Evolutionary conservation across 208 protist genomes (phyloP).

Genomic region (Leishmania tarentolae): DNA sequence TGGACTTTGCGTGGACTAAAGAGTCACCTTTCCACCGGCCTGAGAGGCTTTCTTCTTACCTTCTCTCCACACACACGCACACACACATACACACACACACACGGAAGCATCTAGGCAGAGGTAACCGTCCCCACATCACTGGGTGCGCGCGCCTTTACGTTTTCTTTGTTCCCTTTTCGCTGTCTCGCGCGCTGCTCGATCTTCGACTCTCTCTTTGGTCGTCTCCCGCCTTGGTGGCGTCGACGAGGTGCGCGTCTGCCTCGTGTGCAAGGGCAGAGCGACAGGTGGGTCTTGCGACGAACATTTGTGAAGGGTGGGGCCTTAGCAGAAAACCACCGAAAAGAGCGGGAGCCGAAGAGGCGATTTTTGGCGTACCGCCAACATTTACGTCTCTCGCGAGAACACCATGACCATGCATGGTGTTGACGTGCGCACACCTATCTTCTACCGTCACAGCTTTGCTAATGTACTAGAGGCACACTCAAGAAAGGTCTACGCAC

Average conservation of each 20-base stretch:
- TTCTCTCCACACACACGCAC: not conserved
- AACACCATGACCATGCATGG: slow-evolving; percentile 10
- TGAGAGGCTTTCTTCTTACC: no score
- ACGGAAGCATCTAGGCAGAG: not conserved
- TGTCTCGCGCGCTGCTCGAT: not conserved
- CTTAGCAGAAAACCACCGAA: not conserved
- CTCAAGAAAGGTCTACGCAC: slow-evolving; percentile 40
- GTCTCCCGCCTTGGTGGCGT: not conserved
- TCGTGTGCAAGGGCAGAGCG: not conserved
- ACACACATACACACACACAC: not conserved
- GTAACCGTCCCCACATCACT: not conserved
- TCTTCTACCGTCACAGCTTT: slow-evolving; percentile 55
- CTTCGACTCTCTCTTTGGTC: not conserved
- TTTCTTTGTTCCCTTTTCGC: not conserved
- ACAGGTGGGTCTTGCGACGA: not conserved
- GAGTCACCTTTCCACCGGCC: no score
- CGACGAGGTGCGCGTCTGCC: not conserved
- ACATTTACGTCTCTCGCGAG: not conserved
- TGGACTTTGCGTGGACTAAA: no score
- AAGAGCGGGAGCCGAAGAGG: not conserved
- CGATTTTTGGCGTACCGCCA: not conserved
- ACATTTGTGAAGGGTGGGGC: not conserved
- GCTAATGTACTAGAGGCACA: slow-evolving; percentile 41
- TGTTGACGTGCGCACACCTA: slow-evolving; percentile 42
- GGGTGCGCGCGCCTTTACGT: not conserved